Conservation (phyloP, 1,284 basidiomycete species). For the Ceratobasidium sp. region DNA sequence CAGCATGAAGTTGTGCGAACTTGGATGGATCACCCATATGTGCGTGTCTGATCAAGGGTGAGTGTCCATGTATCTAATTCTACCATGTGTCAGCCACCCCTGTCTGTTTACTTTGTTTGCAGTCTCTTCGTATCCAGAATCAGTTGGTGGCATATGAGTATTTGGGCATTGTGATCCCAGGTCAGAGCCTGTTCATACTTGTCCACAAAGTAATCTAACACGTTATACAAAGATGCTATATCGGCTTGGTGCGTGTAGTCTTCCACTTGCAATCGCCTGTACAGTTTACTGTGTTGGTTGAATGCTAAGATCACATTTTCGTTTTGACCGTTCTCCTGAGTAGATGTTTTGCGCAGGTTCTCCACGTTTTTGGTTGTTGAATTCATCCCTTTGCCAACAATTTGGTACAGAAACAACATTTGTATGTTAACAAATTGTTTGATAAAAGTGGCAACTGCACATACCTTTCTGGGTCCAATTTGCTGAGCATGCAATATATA, state of each 20-base stretch:
- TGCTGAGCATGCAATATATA: not conserved
- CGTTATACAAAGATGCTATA: not conserved
- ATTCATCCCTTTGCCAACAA: not conserved
- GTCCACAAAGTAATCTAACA: constrained; percentile 21
- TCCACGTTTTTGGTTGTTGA: too few relatives aligned
- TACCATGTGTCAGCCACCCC: not conserved
- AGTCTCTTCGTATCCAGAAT: not conserved
- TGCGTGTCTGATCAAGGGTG: constrained; percentile 10
- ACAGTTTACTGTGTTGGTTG: not conserved
- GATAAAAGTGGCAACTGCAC: too few relatives aligned
- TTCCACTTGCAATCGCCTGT: constrained; percentile 2
- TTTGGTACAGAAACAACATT: not conserved
- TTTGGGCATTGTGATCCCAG: not conserved
- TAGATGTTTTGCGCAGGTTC: not conserved
- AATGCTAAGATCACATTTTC: not conserved
- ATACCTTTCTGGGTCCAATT: not conserved
- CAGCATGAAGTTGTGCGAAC: constrained; percentile 7
- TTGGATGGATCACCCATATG: not conserved
- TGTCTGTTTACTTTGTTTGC: not conserved
- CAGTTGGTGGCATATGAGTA: too few relatives aligned
- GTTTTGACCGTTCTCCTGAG: not conserved
- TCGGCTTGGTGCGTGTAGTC: constrained; percentile 8
- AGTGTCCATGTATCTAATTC: not conserved
- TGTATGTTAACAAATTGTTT: not conserved
- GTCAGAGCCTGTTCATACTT: constrained; percentile 6